Evolutionary conservation across 345 rosid species (phyloP).

Genomic region (Lenwebbia sp.): DNA sequence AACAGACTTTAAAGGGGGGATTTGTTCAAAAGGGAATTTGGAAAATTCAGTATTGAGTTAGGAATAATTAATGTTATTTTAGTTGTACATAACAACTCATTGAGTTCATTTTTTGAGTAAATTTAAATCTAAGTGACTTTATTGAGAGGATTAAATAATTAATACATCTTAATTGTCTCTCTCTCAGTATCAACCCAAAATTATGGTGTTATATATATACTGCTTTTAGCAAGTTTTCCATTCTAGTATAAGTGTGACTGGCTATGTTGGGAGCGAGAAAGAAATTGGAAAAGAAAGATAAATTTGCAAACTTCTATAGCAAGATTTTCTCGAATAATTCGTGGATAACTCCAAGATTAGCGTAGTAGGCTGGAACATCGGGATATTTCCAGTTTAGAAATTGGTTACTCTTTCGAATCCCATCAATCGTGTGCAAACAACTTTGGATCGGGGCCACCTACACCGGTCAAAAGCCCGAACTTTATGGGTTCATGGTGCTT

Average conservation of each 20-base stretch:
- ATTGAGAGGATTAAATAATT: not conserved
- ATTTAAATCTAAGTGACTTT: not conserved
- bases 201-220: not conserved
- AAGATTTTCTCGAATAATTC: not conserved
- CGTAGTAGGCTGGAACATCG: not conserved
- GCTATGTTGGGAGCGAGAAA: not conserved
- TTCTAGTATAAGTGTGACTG: not conserved
- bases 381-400: not conserved
- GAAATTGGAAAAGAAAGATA: not conserved
- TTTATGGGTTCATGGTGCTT: not conserved
- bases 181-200: not conserved
- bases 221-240: not conserved
- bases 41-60: not conserved
- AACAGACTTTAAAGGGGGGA: not conserved
- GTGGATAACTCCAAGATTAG: not conserved
- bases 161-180: not conserved
- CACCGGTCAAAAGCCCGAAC: not conserved
- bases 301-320: not conserved
- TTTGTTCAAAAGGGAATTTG: not conserved
- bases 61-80: not conserved
- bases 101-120: not conserved
- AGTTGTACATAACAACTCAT: not conserved
- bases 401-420: not conserved
- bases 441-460: not conserved
- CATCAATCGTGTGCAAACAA: not conserved